A percentile compares a stretch with the other conserved stretches of the same genome.
phyloP scores from a whole-genome alignment of 208 protist species.

The Kentomonas sorsogonicus region DNA sequence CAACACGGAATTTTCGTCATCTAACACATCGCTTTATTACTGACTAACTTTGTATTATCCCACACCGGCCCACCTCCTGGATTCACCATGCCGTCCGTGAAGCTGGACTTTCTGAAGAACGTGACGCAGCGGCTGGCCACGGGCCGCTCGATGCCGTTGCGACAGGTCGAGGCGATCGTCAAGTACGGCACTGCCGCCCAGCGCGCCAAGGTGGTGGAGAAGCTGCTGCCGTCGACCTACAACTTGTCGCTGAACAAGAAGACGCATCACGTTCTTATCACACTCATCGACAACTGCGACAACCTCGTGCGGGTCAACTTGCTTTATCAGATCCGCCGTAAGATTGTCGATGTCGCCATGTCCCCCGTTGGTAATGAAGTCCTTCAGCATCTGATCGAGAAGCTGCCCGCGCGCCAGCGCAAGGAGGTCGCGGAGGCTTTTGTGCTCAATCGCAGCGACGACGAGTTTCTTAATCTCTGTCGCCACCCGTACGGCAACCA shows the following conservation, averaged over 20 bases:
- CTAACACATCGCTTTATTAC: too few species aligned
- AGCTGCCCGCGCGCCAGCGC: constrained; percentile 61
- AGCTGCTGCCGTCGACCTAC: constrained; percentile 66
- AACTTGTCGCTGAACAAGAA: constrained; percentile 66
- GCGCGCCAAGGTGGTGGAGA: constrained; percentile 77
- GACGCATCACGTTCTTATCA: constrained; percentile 75
- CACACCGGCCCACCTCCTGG: too few species aligned
- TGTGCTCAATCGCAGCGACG: constrained; percentile 68
- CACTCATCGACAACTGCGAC: constrained; percentile 70
- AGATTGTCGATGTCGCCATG: constrained; percentile 60
- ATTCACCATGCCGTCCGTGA: constrained; percentile 53
- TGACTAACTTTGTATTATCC: too few species aligned
- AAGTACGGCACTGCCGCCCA: constrained; percentile 79
- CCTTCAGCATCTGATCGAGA: constrained; percentile 75
- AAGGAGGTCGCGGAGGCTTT: constrained; percentile 82
- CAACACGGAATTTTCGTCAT: too few species aligned
- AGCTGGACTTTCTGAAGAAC: constrained; percentile 85
- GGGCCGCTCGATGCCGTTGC: constrained; percentile 69
- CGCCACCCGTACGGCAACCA: constrained; percentile 83
- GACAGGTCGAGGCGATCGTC: constrained; percentile 85
- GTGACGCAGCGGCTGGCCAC: constrained; percentile 75
- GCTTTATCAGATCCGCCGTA: constrained; percentile 75
- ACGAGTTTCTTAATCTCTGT: constrained; percentile 70
- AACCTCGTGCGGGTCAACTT: constrained; percentile 69
- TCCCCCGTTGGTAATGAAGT: constrained; percentile 78